Conservation (phyloP, 169 alveolate genomes). For the Miamiensis avidus region DNA sequence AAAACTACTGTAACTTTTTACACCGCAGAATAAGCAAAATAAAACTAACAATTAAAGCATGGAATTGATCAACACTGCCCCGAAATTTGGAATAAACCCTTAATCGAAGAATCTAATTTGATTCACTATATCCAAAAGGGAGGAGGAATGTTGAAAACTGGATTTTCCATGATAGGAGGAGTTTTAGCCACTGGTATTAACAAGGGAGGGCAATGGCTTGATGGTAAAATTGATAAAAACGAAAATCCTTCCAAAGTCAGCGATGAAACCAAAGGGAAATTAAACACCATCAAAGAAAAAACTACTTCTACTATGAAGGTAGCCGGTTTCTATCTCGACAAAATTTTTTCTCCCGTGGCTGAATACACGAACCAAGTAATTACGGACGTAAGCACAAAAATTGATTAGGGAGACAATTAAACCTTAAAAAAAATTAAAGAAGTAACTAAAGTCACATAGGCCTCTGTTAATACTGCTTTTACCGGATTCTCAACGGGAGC, state of each 20-base stretch:
- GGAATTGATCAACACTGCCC: slow-evolving; percentile 6
- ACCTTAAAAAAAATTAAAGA: not conserved
- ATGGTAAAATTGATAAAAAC: slow-evolving; percentile 8
- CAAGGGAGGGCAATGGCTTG: slow-evolving; percentile 14
- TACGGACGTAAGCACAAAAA: not conserved
- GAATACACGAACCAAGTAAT: not conserved
- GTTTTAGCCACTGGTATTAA: slow-evolving; percentile 8
- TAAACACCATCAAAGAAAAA: slow-evolving; percentile 1
- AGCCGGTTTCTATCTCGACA: not conserved
- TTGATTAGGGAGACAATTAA: not conserved
- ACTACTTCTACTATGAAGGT: not conserved
- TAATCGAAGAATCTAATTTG: slow-evolving; percentile 2
- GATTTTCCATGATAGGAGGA: slow-evolving; percentile 2
- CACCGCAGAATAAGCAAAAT: not conserved
- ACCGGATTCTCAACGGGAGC: slow-evolving; percentile 15
- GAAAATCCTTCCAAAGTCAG: not conserved
- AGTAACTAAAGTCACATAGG: not conserved
- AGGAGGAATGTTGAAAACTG: slow-evolving; percentile 8
- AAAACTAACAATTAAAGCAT: not conserved
- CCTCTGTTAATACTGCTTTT: not conserved
- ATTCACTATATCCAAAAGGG: slow-evolving; percentile 26
- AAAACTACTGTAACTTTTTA: not conserved
- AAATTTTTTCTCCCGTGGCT: not conserved
- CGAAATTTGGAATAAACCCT: not conserved
- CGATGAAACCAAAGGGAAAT: slow-evolving; percentile 10